phyloP scores from a whole-genome alignment of 176 grass and related monocot genomes.

The Tuctoria greenei region DNA sequence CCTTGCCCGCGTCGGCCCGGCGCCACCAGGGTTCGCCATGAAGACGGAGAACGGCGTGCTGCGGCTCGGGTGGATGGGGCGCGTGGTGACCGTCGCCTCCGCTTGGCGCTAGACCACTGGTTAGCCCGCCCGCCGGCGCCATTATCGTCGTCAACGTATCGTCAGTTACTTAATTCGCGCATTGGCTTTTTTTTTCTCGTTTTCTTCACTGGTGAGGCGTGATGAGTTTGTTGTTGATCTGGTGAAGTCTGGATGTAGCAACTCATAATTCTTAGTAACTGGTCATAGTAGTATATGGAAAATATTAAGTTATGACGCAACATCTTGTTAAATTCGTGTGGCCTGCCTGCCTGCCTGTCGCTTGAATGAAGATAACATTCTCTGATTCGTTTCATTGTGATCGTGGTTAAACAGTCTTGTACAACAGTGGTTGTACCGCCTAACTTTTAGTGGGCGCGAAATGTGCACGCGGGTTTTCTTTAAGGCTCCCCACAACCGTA shows the following conservation, averaged over 20 bases:
- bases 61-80: slow-evolving; percentile 65
- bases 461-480: neutral
- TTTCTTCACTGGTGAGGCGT: slow-evolving; percentile 39
- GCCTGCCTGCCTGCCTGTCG: neutral
- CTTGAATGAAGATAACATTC: slow-evolving; percentile 9
- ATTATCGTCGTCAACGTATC: slow-evolving; percentile 37
- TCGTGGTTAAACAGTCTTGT: slow-evolving; percentile 7
- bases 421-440: neutral
- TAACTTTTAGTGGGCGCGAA: slow-evolving; percentile 34
- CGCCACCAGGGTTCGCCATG: slow-evolving; percentile 33
- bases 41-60: slow-evolving; percentile 72
- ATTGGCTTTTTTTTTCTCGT: neutral
- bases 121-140: neutral
- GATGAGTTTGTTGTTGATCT: slow-evolving; percentile 45
- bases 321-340: neutral
- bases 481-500: too few species aligned
- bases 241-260: slow-evolving; percentile 53
- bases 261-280: slow-evolving; percentile 52
- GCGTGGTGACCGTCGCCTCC: slow-evolving; percentile 74
- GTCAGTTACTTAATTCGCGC: slow-evolving; percentile 44
- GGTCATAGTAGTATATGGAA: slow-evolving; percentile 54
- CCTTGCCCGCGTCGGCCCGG: slow-evolving; percentile 19
- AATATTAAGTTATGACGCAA: slow-evolving; percentile 42
- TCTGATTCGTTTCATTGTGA: slow-evolving; percentile 9
- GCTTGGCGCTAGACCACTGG: slow-evolving; percentile 58